A percentile compares a stretch with the other conserved stretches of the same genome.
phyloP scores from a whole-genome alignment of 1,284 basidiomycete genomes.

The Fomitopsis schrenkii region DNA sequence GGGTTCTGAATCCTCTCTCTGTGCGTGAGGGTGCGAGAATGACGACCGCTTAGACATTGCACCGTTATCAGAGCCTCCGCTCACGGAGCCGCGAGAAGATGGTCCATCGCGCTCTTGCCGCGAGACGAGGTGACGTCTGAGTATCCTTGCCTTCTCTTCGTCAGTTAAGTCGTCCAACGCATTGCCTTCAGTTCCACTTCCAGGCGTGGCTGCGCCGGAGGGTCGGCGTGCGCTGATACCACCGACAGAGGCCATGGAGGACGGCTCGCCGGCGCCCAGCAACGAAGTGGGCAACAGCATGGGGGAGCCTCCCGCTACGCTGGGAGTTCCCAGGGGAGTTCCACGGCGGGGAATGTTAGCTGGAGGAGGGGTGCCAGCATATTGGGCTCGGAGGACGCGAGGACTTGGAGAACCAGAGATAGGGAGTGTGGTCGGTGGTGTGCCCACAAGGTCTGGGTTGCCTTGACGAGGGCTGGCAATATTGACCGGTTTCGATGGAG shows the following conservation, averaged over 20 bases:
- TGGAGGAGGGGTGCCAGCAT: slow-evolving; percentile 55
- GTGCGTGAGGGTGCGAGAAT: slow-evolving; percentile 24
- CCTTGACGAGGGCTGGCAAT: slow-evolving; percentile 41
- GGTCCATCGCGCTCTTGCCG: slow-evolving; percentile 53
- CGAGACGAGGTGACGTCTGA: slow-evolving; percentile 78
- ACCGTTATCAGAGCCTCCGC: slow-evolving; percentile 25
- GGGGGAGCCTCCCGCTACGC: slow-evolving; percentile 14
- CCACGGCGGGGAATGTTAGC: slow-evolving; percentile 57
- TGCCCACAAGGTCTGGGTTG: slow-evolving; percentile 22
- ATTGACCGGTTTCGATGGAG: slow-evolving; percentile 56
- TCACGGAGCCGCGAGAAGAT: slow-evolving; percentile 21
- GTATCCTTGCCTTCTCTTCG: slow-evolving; percentile 80
- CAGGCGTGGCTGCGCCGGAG: slow-evolving; percentile 16
- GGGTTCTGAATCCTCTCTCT: slow-evolving; percentile 52
- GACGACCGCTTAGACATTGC: slow-evolving; percentile 30
- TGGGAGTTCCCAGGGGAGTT: slow-evolving; percentile 30
- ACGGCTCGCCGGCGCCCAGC: slow-evolving; percentile 13
- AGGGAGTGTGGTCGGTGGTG: slow-evolving; percentile 16
- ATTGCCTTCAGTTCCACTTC: slow-evolving; percentile 27
- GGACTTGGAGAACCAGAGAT: slow-evolving; percentile 28
- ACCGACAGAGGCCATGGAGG: slow-evolving; percentile 24
- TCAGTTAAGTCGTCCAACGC: slow-evolving; percentile 58
- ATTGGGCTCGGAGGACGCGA: slow-evolving; percentile 54
- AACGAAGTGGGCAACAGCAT: slow-evolving; percentile 5
- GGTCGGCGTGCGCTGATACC: slow-evolving; percentile 31